phyloP scores from a whole-genome alignment of 2,329 filamentous ascomycete genomes.

The Colletotrichum sp. region DNA sequence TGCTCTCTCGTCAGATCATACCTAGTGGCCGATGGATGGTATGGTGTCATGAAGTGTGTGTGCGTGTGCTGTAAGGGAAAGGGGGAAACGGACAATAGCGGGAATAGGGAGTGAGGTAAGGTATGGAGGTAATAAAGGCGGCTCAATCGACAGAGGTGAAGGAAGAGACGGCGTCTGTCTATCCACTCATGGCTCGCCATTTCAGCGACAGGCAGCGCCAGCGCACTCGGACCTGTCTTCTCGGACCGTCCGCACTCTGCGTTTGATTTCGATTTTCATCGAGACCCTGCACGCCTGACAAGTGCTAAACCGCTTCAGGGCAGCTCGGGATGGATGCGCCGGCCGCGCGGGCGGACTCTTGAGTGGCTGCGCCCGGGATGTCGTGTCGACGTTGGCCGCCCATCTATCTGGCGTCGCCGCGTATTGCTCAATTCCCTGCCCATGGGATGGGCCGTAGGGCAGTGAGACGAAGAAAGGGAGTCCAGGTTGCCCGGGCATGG shows the following conservation, averaged over 20 bases:
- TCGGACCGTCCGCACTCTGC: slow-evolving; percentile 10
- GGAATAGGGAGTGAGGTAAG: neutral
- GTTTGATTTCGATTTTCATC: slow-evolving; percentile 22
- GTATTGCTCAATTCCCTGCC: neutral
- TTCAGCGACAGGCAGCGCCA: neutral
- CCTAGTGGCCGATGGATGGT: neutral
- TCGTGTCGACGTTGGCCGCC: neutral
- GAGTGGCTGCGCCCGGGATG: neutral
- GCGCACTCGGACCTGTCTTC: slow-evolving; percentile 1
- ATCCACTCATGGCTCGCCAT: neutral
- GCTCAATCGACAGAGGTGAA: neutral
- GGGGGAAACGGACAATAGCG: neutral
- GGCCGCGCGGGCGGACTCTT: slow-evolving; percentile 12
- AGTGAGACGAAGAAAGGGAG: neutral
- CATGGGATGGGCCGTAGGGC: neutral
- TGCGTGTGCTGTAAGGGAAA: neutral
- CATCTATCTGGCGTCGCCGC: neutral
- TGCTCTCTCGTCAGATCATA: neutral
- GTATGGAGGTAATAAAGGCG: neutral
- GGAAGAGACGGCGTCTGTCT: neutral
- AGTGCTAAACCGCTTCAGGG: slow-evolving; percentile 11
- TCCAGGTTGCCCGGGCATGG: neutral
- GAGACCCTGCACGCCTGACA: slow-evolving; percentile 12
- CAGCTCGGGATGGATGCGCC: slow-evolving; percentile 13
- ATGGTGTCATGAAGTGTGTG: neutral